These are phyloP conservation scores for Microglena sp. DNA, from an alignment of 139 green algal genomes.

Conservation along the genomic window DNA sequence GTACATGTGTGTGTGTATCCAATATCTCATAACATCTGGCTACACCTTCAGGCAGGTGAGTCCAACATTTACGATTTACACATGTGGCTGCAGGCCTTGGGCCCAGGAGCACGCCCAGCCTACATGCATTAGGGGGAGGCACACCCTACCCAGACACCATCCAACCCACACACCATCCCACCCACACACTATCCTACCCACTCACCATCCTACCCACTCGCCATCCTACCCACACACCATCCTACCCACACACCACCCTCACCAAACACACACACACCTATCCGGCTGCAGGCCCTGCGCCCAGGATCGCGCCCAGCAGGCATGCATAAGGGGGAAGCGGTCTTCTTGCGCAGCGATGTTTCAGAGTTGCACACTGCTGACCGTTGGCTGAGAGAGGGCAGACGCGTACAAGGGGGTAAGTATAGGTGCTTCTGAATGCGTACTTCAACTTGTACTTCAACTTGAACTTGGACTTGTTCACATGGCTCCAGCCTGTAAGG, in stretches of 20 bases:
- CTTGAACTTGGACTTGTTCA: no score
- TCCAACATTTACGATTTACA: no score
- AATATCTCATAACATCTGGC: no score
- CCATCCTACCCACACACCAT: neutral
- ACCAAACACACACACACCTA: neutral
- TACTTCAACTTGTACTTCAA: no score
- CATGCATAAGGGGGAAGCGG: conserved; percentile 60
- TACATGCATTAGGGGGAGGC: no score
- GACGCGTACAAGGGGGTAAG: conserved; percentile 33
- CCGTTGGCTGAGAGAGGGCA: conserved; percentile 48
- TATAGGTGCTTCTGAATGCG: no score
- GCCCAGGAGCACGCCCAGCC: no score
- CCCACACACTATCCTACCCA: neutral
- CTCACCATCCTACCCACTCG: neutral
- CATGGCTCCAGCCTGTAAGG: no score
- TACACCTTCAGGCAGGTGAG: no score
- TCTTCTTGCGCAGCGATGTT: conserved; percentile 48
- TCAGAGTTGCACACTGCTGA: conserved; percentile 60
- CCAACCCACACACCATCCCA: neutral
- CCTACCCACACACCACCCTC: neutral
- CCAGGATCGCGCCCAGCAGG: conserved; percentile 35
- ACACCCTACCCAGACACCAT: no score
- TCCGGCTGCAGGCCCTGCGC: conserved; percentile 23
- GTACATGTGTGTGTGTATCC: no score
- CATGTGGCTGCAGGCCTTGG: no score